Percentiles rank a stretch among this genome's conserved stretches.
Evolutionary conservation across 1,139 yeast genomes (phyloP).

Genomic region (Nakaseomyces delphensis): DNA sequence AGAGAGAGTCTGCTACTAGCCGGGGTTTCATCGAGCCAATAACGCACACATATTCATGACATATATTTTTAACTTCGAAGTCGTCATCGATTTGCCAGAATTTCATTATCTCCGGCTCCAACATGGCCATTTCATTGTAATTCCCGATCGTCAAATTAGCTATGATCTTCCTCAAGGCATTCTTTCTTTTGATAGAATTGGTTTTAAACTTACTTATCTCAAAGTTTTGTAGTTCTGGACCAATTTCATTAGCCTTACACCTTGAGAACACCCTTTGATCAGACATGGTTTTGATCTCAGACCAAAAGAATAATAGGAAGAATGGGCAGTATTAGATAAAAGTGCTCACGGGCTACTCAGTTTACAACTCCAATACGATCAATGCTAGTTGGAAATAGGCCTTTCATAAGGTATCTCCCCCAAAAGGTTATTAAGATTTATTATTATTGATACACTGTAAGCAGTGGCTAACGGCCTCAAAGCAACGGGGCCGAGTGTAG

Average conservation of each 20-base stretch:
- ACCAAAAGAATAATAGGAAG: no score
- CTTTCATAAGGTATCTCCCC: no score
- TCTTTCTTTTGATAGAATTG: slow-evolving; percentile 39
- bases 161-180: slow-evolving; percentile 63
- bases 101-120: slow-evolving; percentile 59
- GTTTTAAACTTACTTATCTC: slow-evolving; percentile 31
- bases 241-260: slow-evolving; percentile 31
- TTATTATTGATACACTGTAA: no score
- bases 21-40: slow-evolving; percentile 55
- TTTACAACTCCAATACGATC: no score
- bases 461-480: no score
- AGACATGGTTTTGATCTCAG: no score
- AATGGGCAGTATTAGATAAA: no score
- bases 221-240: slow-evolving; percentile 30
- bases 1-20: slow-evolving; percentile 48
- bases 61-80: slow-evolving; percentile 62
- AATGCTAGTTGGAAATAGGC: no score
- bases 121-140: slow-evolving; percentile 51
- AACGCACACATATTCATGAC: slow-evolving; percentile 50
- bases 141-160: slow-evolving; percentile 83
- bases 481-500: no score
- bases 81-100: slow-evolving; percentile 55
- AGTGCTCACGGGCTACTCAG: no score
- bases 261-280: slow-evolving; percentile 28
- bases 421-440: no score